These are phyloP conservation scores for Ballota nigra DNA, from an alignment of 257 asterid genomes.

Conservation along the genomic window DNA sequence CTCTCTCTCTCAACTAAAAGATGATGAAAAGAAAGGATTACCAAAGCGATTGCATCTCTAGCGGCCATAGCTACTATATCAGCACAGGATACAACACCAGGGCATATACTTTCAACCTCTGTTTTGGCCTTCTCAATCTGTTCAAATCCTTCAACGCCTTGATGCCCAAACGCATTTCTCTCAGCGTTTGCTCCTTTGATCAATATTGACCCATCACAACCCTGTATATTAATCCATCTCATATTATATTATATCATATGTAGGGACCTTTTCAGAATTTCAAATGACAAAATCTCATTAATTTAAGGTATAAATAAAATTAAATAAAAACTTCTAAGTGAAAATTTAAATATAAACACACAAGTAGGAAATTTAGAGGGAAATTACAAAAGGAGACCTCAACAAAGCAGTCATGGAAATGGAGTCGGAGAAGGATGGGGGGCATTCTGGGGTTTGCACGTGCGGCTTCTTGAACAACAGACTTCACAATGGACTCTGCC, in stretches of 20 bases:
- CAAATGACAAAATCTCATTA: too few relatives aligned
- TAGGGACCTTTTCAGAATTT: too few relatives aligned
- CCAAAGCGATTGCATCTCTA: slow-evolving; percentile 41
- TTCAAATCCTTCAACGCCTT: slow-evolving; percentile 35
- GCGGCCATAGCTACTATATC: slow-evolving; percentile 53
- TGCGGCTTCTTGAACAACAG: slow-evolving; percentile 33
- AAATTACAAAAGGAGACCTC: slow-evolving; percentile 31
- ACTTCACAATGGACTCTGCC: slow-evolving; percentile 38
- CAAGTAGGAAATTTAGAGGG: too few relatives aligned
- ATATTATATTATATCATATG: too few relatives aligned
- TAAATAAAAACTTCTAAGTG: too few relatives aligned
- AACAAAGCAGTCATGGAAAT: slow-evolving; percentile 48
- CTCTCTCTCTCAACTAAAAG: background rate
- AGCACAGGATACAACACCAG: slow-evolving; percentile 50
- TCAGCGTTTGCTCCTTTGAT: slow-evolving; percentile 23
- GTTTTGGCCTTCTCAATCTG: slow-evolving; percentile 28
- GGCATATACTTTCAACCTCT: slow-evolving; percentile 36
- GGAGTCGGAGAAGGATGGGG: slow-evolving; percentile 39
- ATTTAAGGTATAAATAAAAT: background rate
- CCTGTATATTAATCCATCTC: slow-evolving; percentile 18
- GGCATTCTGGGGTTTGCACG: slow-evolving; percentile 23
- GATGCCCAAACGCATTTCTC: slow-evolving; percentile 31
- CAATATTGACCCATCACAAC: slow-evolving; percentile 50
- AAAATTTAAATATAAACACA: too few relatives aligned
- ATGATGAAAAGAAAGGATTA: slow-evolving; percentile 14